Evolutionary conservation across 2,329 filamentous ascomycete species (phyloP).

Genomic region (Aspergillus jensenii): DNA sequence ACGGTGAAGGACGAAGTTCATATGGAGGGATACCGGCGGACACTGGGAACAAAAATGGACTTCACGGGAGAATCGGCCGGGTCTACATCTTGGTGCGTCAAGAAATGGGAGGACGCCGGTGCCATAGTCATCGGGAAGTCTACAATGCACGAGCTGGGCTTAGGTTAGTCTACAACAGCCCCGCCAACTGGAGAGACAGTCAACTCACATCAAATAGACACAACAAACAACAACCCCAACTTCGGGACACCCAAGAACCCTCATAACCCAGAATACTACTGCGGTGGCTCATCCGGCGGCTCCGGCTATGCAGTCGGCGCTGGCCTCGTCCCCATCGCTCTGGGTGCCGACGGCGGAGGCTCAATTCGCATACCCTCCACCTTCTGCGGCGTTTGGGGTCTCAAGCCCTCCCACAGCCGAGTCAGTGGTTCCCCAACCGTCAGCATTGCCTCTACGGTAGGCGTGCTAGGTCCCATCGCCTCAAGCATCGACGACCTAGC

Average conservation of each 20-base stretch:
- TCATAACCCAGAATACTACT: constrained; percentile 73
- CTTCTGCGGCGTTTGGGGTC: constrained; percentile 78
- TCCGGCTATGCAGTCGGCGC: constrained; percentile 68
- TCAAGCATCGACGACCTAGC: constrained; percentile 74
- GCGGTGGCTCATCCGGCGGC: constrained; percentile 78
- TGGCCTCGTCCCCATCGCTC: constrained; percentile 69
- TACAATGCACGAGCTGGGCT: constrained; percentile 77
- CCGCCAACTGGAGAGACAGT: background rate
- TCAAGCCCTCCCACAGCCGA: constrained; percentile 76
- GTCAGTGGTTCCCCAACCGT: constrained; percentile 59
- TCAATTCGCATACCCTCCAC: constrained; percentile 71
- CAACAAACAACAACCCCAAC: constrained; percentile 76
- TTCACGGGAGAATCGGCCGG: constrained; percentile 51
- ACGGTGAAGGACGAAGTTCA: constrained; percentile 81
- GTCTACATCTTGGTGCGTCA: constrained; percentile 67
- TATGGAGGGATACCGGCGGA: constrained; percentile 68
- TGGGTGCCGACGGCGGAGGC: constrained; percentile 75
- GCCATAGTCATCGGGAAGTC: constrained; percentile 74
- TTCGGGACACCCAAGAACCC: constrained; percentile 77
- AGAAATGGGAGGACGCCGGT: constrained; percentile 70
- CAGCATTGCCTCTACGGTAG: constrained; percentile 61
- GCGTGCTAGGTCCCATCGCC: constrained; percentile 73
- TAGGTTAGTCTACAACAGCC: constrained; percentile 47
- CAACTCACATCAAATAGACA: constrained; percentile 50
- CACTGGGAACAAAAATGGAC: constrained; percentile 63